Evolutionary conservation across 2,329 filamentous ascomycete genomes (phyloP).

Genomic region (Grosmannia huntii): DNA sequence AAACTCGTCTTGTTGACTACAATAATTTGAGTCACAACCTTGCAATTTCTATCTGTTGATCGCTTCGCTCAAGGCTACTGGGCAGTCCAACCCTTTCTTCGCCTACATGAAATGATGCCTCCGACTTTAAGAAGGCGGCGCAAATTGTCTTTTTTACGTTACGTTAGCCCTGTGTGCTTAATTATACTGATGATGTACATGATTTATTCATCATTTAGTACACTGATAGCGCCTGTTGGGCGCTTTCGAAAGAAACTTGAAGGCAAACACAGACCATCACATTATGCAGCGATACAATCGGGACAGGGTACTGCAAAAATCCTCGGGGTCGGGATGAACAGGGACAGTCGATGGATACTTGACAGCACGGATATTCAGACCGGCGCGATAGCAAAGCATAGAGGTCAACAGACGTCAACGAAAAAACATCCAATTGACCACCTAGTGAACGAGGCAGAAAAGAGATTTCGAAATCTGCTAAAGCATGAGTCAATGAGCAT

Average conservation of each 20-base stretch:
- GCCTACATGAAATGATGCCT: not conserved
- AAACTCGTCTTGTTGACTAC: no score
- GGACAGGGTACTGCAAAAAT: not conserved
- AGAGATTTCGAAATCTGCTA: slow-evolving; percentile 28
- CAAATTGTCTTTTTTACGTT: not conserved
- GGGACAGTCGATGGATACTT: not conserved
- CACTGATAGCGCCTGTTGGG: not conserved
- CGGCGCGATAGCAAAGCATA: not conserved
- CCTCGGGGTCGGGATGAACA: not conserved
- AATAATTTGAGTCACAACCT: no score
- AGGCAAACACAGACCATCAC: not conserved
- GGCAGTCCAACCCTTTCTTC: not conserved
- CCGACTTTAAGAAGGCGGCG: not conserved
- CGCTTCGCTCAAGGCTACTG: not conserved
- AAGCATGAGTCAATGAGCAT: slow-evolving; percentile 34
- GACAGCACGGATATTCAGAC: not conserved
- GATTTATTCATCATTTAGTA: not conserved
- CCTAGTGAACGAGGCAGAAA: slow-evolving; percentile 33
- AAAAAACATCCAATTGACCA: slow-evolving; percentile 35
- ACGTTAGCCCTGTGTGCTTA: not conserved
- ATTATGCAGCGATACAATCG: not conserved
- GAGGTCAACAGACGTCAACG: not conserved
- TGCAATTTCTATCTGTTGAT: no score
- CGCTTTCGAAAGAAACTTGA: not conserved
- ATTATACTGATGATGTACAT: not conserved